phyloP scores from a whole-genome alignment of 805 yeast species.

The Metschnikowia bowlesiae region DNA sequence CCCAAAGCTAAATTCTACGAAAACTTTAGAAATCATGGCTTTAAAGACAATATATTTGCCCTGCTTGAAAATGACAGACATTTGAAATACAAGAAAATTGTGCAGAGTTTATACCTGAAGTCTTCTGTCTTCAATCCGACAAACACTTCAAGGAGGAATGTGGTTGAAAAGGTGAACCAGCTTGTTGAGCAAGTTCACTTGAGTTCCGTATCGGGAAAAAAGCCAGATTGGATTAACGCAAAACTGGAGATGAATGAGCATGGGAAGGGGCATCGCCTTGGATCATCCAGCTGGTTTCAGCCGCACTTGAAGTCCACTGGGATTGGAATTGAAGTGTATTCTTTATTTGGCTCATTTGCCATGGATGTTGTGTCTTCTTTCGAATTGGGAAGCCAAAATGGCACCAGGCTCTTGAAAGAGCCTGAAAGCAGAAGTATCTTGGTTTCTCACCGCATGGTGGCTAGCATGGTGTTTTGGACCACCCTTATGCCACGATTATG shows the following conservation, averaged over 20 bases:
- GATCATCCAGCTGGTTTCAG: slow-evolving; percentile 30
- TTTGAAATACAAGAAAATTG: slow-evolving; percentile 26
- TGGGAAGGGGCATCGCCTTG: slow-evolving; percentile 28
- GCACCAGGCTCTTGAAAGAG: slow-evolving; percentile 42
- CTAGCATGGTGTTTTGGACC: slow-evolving; percentile 64
- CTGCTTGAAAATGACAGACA: slow-evolving; percentile 40
- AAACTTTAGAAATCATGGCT: slow-evolving; percentile 56
- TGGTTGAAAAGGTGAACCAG: slow-evolving; percentile 25
- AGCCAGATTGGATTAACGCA: slow-evolving; percentile 34
- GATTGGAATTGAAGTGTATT: slow-evolving; percentile 50
- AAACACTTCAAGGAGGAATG: slow-evolving; percentile 23
- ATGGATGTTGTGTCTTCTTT: slow-evolving; percentile 65
- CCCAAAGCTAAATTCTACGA: slow-evolving; percentile 57
- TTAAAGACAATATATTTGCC: slow-evolving; percentile 53
- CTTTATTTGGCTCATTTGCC: slow-evolving; percentile 63
- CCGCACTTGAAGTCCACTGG: slow-evolving; percentile 18
- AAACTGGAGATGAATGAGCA: slow-evolving; percentile 27
- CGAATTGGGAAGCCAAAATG: slow-evolving; percentile 49
- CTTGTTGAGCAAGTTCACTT: slow-evolving; percentile 24
- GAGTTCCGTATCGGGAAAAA: slow-evolving; percentile 27
- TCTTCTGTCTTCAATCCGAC: slow-evolving; percentile 29
- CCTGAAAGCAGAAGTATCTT: slow-evolving; percentile 36
- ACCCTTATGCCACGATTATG: slow-evolving; percentile 55
- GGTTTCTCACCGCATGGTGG: slow-evolving; percentile 44
- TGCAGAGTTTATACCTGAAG: slow-evolving; percentile 33